phyloP scores from a whole-genome alignment of 2,329 filamentous ascomycete species.

The Aspergillus vadensis region DNA sequence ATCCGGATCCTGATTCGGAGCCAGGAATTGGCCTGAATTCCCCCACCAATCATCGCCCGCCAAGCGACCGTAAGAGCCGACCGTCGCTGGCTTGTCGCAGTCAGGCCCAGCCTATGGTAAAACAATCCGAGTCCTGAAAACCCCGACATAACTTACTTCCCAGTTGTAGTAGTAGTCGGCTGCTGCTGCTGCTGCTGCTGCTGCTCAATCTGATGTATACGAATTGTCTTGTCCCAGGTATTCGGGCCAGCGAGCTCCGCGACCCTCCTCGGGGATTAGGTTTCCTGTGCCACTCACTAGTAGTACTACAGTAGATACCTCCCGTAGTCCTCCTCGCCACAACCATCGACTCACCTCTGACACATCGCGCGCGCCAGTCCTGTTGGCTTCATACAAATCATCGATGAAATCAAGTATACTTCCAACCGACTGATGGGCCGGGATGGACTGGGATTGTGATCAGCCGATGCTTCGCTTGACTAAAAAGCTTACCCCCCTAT shows the following conservation, averaged over 20 bases:
- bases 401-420: no score
- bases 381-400: no score
- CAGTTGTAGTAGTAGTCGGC: not conserved
- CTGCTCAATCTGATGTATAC: not conserved
- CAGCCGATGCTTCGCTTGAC: not conserved
- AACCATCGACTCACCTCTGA: no score
- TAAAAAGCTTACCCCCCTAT: not conserved
- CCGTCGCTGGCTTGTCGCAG: not conserved
- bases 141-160: not conserved
- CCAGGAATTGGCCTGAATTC: not conserved
- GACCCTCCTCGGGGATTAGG: not conserved
- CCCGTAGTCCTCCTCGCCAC: no score
- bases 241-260: not conserved
- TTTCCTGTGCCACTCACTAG: not conserved
- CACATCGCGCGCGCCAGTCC: no score
- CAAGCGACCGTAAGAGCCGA: not conserved
- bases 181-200: not conserved
- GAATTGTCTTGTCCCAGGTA: not conserved
- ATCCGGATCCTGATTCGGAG: conserved; percentile 2
- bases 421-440: not conserved
- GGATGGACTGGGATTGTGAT: not conserved
- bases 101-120: conserved; percentile 1
- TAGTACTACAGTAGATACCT: no score
- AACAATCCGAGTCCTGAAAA: not conserved
- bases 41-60: not conserved